Evolutionary conservation across 345 rosid species (phyloP).

Genomic region (Noccaea caerulescens): DNA sequence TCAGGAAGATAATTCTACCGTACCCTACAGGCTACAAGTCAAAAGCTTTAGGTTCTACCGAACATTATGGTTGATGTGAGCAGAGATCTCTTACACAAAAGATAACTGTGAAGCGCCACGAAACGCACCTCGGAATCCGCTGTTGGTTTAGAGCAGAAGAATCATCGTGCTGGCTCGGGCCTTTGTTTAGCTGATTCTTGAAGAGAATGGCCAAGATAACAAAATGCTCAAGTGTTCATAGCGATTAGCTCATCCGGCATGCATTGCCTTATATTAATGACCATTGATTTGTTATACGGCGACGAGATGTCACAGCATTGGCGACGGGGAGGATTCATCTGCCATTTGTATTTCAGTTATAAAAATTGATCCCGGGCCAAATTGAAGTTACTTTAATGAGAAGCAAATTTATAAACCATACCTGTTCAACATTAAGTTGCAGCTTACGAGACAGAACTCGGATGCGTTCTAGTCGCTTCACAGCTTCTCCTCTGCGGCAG

Average conservation of each 20-base stretch:
- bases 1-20: constrained; percentile 16
- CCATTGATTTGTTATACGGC: constrained; percentile 42
- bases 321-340: constrained; percentile 41
- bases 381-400: not conserved
- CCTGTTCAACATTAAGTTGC: constrained; percentile 61
- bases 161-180: not conserved
- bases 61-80: not conserved
- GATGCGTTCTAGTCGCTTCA: constrained; percentile 54
- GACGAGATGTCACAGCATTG: constrained; percentile 42
- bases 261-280: constrained; percentile 40
- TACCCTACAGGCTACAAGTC: constrained; percentile 29
- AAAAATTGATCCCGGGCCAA: not conserved
- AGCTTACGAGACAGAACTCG: constrained; percentile 58
- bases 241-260: constrained; percentile 37
- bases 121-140: constrained; percentile 14
- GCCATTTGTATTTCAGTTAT: not conserved
- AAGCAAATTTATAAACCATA: constrained; percentile 33
- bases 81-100: not conserved
- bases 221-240: constrained; percentile 30
- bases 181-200: constrained; percentile 9
- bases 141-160: constrained; percentile 3
- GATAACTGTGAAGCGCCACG: not conserved
- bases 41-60: not conserved
- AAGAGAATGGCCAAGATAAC: not conserved
- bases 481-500: constrained; percentile 53